Base-by-base conservation (phyloP, 495 filamentous ascomycete genomes). In the Lasiosphaeria miniovina region DNA sequence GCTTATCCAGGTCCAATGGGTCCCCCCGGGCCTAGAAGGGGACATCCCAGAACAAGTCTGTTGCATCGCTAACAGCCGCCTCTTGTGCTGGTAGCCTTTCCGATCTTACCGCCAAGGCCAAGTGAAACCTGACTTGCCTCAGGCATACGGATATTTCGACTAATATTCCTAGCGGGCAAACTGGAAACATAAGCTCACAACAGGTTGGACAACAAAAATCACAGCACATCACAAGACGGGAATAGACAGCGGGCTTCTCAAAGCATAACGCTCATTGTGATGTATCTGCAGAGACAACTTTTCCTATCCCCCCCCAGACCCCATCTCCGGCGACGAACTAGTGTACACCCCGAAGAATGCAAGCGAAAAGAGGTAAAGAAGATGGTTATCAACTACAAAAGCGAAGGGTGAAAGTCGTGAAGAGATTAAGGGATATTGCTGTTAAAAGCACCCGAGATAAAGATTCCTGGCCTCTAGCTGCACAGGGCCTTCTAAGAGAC, bases 311-410 rank as follows among this genome's bases (percentile, higher is more conserved):
- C 75, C 24, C 24, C 58, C 59, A 63, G 49, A 58, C 36, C 53
- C 55, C 59, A 61, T 71, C 68, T 67, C 71, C 68, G 65, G 69
- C 66, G 72, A 69, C 56, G 54, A 71, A 68, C 60, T 67, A 75
- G 64, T 68, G 61, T 75, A 74, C 70, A 77, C 59, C 49, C 64
- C 38, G 57, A 73, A 67, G 57, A 75, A 72, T 68, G 60, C 65
- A 61, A 68, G 69, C 54, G 60, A 69, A 68, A 64, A 68, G 61
- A 64, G 67, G 66, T 63, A 61, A 69, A 60, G 49, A 58, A 60
- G 49, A 58, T 61, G 15, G 63, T 65, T 61, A 63, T 57, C 57
- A 60, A 62, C 58, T 54, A 68, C 68, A 65, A 45, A 57, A 62
- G 58, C 60, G 61, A 71, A 65, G 51, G 55, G 59, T 65, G 49